Conservation (phyloP, 345 rosid genomes). For the Salix purpurea region DNA sequence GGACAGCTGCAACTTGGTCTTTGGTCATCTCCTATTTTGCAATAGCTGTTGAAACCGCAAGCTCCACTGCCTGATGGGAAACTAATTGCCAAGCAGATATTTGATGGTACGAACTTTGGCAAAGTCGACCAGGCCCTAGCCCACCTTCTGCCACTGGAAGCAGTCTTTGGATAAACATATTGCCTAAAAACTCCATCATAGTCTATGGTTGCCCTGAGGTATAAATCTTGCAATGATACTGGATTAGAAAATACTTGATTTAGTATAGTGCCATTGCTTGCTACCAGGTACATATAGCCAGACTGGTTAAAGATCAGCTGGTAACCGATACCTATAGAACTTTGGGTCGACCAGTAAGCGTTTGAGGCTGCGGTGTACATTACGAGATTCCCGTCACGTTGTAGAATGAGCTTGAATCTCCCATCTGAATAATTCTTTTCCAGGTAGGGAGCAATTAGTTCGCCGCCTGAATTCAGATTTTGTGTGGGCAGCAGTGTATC, state of each 20-base stretch:
- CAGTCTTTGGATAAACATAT: constrained; percentile 44
- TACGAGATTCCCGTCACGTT: constrained; percentile 31
- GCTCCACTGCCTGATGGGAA: constrained; percentile 32
- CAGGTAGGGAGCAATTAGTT: constrained; percentile 25
- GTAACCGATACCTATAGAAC: constrained; percentile 9
- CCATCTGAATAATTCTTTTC: constrained; percentile 14
- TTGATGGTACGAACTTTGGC: constrained; percentile 19
- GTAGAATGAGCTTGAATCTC: constrained; percentile 15
- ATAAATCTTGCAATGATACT: constrained; percentile 22
- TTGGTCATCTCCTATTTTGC: constrained; percentile 28
- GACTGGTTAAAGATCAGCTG: constrained; percentile 41
- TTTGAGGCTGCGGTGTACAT: constrained; percentile 19
- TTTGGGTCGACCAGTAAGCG: constrained; percentile 29
- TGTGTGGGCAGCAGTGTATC: constrained; percentile 55
- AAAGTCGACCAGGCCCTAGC: constrained; percentile 26
- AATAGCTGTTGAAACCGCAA: constrained; percentile 61
- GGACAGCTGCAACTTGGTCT: constrained; percentile 45
- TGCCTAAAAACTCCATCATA: constrained; percentile 54
- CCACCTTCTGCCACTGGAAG: constrained; percentile 20
- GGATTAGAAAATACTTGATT: neutral
- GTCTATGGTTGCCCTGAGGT: constrained; percentile 45
- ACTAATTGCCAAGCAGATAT: constrained; percentile 30
- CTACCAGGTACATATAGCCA: constrained; percentile 39
- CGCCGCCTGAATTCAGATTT: constrained; percentile 6
- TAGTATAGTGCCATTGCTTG: constrained; percentile 22